Evolutionary conservation across 306 rosid species (phyloP), one percentile per base, ranked within the genome.

Genomic region (Malus asiatica): DNA sequence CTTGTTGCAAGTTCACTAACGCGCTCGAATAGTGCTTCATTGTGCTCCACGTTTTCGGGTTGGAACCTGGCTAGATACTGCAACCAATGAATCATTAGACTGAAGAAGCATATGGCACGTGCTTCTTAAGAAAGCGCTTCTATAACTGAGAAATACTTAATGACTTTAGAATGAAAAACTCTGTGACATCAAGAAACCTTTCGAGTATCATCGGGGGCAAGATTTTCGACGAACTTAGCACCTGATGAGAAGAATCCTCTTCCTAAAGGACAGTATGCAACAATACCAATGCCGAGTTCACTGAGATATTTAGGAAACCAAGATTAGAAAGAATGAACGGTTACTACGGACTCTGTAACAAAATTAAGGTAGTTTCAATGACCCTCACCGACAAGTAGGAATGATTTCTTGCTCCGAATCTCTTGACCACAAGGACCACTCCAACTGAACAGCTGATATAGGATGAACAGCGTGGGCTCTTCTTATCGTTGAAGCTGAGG

Each of bases 391-490:
- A 85, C 93, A 89, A 62, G 91, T 82, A n/a, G 96, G 96, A 79
- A 88, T 44, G 2, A 91, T 74, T 14, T 91, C 93, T 78, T 87
- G 81, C 78, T 91, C 93, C 0, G 71, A 88, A 76, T 89, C 96
- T 83, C 96, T 84, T 4, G 91, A 6, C 93, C 93, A 91, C 19
- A 91, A 66, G 3, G 96, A 90, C 90, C 96, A 88, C 80, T 88
- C 96, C 58, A 90, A 58, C 78, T 88, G 93, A 81, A 88, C 87
- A 22, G 88, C 89, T 33, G 96, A 78, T 61, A 90, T 87, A 3
- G 96, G 96, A 84, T 85, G 96, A 81, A 90, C 86, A 14, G 88
- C 90, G n/a, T 90, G 96, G 23, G 96, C 93, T 80, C 96, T 88
- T 87, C 91, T 87, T 58, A 90, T 90, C 53, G 96, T 87, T 8